These are phyloP conservation scores for Salix exigua DNA, from an alignment of 345 rosid species.

Conservation along the genomic window DNA sequence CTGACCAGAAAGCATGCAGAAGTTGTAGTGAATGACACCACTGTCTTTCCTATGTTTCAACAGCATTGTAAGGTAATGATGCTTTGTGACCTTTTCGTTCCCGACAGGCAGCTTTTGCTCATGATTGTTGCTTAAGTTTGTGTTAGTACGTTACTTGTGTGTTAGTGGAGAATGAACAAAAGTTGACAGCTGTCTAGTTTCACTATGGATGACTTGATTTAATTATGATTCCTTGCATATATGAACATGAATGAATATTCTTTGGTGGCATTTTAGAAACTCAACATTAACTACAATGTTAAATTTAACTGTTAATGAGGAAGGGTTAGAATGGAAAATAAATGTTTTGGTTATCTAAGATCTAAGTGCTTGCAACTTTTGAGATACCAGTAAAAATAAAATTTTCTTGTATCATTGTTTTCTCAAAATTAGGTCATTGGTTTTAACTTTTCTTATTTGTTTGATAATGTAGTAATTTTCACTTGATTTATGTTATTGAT, in stretches of 20 bases:
- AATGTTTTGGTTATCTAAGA: not conserved
- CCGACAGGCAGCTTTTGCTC: not conserved
- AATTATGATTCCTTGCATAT: not conserved
- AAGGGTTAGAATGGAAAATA: not conserved
- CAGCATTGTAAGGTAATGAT: slow-evolving; percentile 77
- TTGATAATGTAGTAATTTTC: not conserved
- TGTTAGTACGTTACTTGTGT: not conserved
- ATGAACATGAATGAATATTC: not conserved
- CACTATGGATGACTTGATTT: not conserved
- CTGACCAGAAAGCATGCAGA: slow-evolving; percentile 85
- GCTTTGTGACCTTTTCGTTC: slow-evolving; percentile 13
- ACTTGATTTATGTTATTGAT: not conserved
- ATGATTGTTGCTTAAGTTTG: not conserved
- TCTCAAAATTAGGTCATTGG: not conserved
- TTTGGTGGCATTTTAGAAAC: not conserved
- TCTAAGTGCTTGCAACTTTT: not conserved
- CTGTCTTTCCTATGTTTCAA: slow-evolving; percentile 81
- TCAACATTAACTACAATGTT: not conserved
- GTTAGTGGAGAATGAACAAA: not conserved
- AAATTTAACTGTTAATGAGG: not conserved
- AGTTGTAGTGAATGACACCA: slow-evolving; percentile 68
- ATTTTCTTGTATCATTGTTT: not conserved
- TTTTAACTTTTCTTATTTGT: not conserved
- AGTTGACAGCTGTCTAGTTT: not conserved
- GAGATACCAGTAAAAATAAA: not conserved